Percentiles rank a stretch among this genome's conserved stretches.
Evolutionary conservation across 305 asterid species (phyloP).

Genomic region (Solanum chacoense): DNA sequence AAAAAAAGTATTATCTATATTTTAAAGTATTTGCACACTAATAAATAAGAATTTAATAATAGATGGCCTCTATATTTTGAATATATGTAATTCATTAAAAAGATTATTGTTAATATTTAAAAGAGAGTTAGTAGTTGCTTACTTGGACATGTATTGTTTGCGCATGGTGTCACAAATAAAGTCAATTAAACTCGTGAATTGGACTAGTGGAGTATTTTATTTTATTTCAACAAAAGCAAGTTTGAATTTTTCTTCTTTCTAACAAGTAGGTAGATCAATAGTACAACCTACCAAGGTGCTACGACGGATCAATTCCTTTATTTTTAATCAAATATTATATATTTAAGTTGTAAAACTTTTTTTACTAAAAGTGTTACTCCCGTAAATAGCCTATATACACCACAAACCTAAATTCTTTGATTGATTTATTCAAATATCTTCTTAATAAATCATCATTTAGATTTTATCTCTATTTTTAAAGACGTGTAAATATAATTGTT

Average conservation of each 20-base stretch:
- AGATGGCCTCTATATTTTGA: neutral
- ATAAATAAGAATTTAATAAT: too few species aligned
- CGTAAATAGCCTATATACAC: accelerated
- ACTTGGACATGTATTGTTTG: neutral
- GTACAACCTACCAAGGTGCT: neutral
- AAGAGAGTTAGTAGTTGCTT: neutral
- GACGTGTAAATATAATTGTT: accelerated
- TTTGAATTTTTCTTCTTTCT: neutral
- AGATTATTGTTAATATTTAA: neutral
- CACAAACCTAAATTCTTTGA: accelerated
- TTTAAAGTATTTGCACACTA: neutral
- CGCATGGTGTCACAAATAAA: neutral
- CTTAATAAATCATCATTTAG: neutral
- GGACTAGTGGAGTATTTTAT: neutral
- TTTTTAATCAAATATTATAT: too few species aligned
- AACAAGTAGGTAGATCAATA: neutral
- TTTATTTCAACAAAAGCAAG: neutral
- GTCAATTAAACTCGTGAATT: neutral
- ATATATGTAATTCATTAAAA: neutral
- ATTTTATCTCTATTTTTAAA: neutral
- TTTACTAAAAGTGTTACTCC: neutral
- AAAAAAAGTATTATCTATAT: neutral
- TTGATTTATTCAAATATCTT: neutral
- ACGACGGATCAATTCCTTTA: neutral
- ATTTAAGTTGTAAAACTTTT: neutral